Conservation (phyloP, 768 basidiomycete species). For the Boletus vinaceobasis region DNA sequence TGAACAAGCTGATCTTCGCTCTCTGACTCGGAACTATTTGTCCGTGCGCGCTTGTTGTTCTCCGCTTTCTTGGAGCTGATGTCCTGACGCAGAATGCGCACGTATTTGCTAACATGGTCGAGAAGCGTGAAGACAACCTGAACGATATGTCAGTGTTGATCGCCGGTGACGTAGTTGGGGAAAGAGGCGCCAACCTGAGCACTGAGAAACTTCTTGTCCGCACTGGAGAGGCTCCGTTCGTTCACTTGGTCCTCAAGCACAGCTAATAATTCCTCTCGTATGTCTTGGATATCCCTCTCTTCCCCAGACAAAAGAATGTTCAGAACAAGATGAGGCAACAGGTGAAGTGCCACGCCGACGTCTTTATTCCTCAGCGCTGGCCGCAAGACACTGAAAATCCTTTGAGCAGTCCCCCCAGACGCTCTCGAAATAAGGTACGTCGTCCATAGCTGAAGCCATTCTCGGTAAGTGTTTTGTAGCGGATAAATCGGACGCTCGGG, state of each 20-base stretch:
- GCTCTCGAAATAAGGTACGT: conserved; percentile 70
- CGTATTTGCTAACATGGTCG: conserved; percentile 92
- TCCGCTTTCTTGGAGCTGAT: conserved; percentile 49
- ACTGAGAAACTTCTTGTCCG: conserved; percentile 83
- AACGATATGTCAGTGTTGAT: background rate
- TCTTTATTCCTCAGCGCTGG: conserved; percentile 82
- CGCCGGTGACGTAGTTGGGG: background rate
- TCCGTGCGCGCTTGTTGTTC: conserved; percentile 46
- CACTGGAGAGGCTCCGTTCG: conserved; percentile 48
- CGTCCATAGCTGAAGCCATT: conserved; percentile 95
- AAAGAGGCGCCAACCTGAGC: conserved; percentile 67
- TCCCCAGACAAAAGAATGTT: conserved; percentile 77
- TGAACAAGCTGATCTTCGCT: conserved; percentile 59
- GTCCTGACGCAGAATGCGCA: conserved; percentile 71
- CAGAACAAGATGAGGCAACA: conserved; percentile 89
- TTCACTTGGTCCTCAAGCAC: conserved; percentile 88
- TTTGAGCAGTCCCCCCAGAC: conserved; percentile 53
- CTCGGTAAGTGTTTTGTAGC: conserved; percentile 75
- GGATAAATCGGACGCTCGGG: conserved; percentile 76
- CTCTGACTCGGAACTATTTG: conserved; percentile 32
- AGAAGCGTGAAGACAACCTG: conserved; percentile 92
- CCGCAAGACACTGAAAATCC: conserved; percentile 76
- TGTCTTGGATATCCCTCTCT: conserved; percentile 56
- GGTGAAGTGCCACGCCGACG: conserved; percentile 86
- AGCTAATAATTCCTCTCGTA: conserved; percentile 71